These are phyloP conservation scores for Solanum virginianum DNA, from an alignment of 257 asterid species.

Conservation along the genomic window DNA sequence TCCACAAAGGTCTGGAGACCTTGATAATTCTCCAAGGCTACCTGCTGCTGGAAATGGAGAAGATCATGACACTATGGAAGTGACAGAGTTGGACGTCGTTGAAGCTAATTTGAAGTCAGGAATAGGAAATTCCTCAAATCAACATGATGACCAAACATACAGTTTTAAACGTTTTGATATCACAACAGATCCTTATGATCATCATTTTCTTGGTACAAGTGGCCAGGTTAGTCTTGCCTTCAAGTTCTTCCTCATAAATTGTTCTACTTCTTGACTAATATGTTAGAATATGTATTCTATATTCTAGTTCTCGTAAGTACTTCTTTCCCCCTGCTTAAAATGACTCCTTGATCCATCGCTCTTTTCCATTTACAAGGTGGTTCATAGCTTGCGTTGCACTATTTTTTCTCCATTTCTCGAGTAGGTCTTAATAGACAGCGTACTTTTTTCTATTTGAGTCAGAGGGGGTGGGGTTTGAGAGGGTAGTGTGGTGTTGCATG, in stretches of 20 bases:
- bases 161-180: constrained; percentile 80
- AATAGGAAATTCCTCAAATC: constrained; percentile 15
- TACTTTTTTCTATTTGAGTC: not conserved
- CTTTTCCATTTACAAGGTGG: not conserved
- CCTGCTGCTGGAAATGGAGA: constrained; percentile 23
- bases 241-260: not conserved
- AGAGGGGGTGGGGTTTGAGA: not conserved
- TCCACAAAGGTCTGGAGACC: constrained; percentile 31
- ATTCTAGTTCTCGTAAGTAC: not conserved
- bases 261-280: not conserved
- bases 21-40: constrained; percentile 24
- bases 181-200: constrained; percentile 69
- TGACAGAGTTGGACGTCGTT: constrained; percentile 31
- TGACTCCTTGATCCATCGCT: not conserved
- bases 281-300: not conserved
- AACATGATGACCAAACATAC: constrained; percentile 19
- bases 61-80: constrained; percentile 23
- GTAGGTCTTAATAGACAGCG: not conserved
- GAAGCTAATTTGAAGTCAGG: constrained; percentile 37
- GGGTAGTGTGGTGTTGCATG: not conserved
- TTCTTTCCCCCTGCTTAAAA: not conserved
- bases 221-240: constrained; percentile 49
- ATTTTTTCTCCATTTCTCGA: not conserved
- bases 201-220: constrained; percentile 49
- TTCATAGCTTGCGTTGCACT: not conserved